phyloP scores from a whole-genome alignment of 2,329 filamentous ascomycete species.

The Neopestalotiopsis clavispora region DNA sequence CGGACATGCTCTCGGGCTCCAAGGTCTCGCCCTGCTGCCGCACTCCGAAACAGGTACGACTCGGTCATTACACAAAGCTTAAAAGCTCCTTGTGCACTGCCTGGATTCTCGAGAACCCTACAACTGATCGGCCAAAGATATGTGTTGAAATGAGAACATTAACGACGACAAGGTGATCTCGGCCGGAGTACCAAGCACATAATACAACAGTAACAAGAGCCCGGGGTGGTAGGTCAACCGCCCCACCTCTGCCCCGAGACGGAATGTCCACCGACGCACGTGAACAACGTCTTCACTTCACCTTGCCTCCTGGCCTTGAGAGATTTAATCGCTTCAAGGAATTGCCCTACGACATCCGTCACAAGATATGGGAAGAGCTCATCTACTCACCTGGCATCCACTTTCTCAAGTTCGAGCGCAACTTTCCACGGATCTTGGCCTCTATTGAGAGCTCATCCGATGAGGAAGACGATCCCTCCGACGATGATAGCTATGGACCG shows the following conservation, averaged over 20 bases:
- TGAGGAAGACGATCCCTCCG: slow-evolving; percentile 18
- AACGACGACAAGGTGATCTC: not conserved
- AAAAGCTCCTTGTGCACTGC: not conserved
- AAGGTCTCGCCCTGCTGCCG: not conserved
- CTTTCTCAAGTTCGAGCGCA: slow-evolving; percentile 33
- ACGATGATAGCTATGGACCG: slow-evolving; percentile 12
- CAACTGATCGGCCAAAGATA: not conserved
- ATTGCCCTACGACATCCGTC: slow-evolving; percentile 35
- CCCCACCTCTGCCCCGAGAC: not conserved
- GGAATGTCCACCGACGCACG: not conserved
- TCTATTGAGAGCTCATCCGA: slow-evolving; percentile 16
- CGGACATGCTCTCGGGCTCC: too few species aligned
- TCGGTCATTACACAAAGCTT: not conserved
- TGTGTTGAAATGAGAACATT: not conserved
- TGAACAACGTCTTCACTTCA: slow-evolving; percentile 23
- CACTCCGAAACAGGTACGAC: not conserved
- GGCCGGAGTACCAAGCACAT: not conserved
- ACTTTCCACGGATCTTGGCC: not conserved
- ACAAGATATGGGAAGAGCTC: slow-evolving; percentile 32
- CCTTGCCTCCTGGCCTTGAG: slow-evolving; percentile 27
- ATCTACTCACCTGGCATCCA: slow-evolving; percentile 36
- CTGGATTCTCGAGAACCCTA: not conserved
- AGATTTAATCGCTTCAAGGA: slow-evolving; percentile 30
- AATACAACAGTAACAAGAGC: not conserved
- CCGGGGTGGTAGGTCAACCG: not conserved